Evolutionary conservation across 2,329 filamentous ascomycete species (phyloP), one percentile per base, ranked within the genome.

Genomic region (Pyrenophora seminiperda): DNA sequence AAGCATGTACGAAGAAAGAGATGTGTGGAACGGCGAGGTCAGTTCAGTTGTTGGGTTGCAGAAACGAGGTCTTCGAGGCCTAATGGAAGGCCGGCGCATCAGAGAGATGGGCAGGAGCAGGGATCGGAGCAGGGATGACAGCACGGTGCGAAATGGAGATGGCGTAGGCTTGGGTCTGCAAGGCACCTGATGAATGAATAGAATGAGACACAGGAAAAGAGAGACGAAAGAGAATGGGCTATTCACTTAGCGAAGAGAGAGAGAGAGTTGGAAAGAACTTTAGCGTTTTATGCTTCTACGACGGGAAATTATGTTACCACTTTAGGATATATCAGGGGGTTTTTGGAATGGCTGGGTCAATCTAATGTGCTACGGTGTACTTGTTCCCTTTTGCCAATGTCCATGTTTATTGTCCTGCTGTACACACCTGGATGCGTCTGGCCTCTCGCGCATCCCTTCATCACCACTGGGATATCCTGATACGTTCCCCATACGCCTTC

Each of bases 31-130:
- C 65, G 86, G 88, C 50, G 84, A 95, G 76, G 73, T 93, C 27
- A 92, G 89, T 76, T 90, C 90, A 40, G 93, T 97, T 2, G 96
- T 99, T 61, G 94, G 94, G 0, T 72, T 99, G 58, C 94, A 99
- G 78, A 99, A 99, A 78, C 82, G 94, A 45, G 94, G 94, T 0
- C 73, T 99, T 29, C 81, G 93, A 51, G 94, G 94, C 0, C 73
- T 99, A 60, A 97, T 99, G 94, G 94, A 97, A 73, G 93, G 93
- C 3, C 80, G 93, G 36, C 81, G 93, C 53, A 86, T 97, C 78
- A 80, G 92, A 36, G 91, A 96, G 72, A 79, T 90, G 57, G 82
- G 81, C 10, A 74, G 75, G 52, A 54, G 58, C 72, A 74, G 62
- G 22, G 65, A 64, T 13, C 59, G 73, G 44, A 65, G 49, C 44